Evolutionary conservation across 768 basidiomycete species (phyloP).

Genomic region (Megacollybia marginata): DNA sequence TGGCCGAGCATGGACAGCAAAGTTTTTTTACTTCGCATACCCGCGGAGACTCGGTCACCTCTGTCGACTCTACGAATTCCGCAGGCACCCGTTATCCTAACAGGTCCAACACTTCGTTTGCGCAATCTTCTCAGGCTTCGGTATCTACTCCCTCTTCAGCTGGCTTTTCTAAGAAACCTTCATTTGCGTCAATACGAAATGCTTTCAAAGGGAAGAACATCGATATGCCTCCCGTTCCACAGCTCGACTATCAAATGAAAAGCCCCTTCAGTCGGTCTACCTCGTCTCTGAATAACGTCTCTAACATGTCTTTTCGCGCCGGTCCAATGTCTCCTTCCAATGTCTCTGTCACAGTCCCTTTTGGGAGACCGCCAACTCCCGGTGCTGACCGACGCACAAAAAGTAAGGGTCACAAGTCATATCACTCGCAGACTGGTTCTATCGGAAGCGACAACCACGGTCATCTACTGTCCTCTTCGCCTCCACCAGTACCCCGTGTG

Average conservation of each 20-base stretch:
- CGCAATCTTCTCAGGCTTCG: slow-evolving; percentile 68
- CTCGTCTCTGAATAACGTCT: slow-evolving; percentile 59
- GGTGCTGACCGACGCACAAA: slow-evolving; percentile 21
- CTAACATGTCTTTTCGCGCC: slow-evolving; percentile 24
- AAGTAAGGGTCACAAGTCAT: slow-evolving; percentile 61
- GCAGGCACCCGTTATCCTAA: slow-evolving; percentile 40
- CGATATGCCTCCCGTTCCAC: slow-evolving; percentile 73
- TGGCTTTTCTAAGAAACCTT: slow-evolving; percentile 73
- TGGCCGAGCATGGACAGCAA: slow-evolving; percentile 39
- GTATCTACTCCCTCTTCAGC: slow-evolving; percentile 41
- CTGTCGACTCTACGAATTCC: slow-evolving; percentile 68
- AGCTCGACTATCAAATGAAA: slow-evolving; percentile 60
- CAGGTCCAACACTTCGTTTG: slow-evolving; percentile 48
- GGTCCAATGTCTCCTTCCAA: slow-evolving; percentile 25
- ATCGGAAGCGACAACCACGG: slow-evolving; percentile 60
- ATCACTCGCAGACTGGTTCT: slow-evolving; percentile 73
- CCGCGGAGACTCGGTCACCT: slow-evolving; percentile 72
- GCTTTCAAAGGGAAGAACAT: slow-evolving; percentile 70
- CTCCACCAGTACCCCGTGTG: slow-evolving; percentile 75
- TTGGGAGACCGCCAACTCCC: slow-evolving; percentile 41
- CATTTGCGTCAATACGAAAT: slow-evolving; percentile 81
- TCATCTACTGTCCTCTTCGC: slow-evolving; percentile 45
- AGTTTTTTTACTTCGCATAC: slow-evolving; percentile 61
- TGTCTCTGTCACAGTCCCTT: slow-evolving; percentile 41
- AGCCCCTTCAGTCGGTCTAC: slow-evolving; percentile 81